Conservation (phyloP, 305 asterid genomes). For the Fraxinus velutina region DNA sequence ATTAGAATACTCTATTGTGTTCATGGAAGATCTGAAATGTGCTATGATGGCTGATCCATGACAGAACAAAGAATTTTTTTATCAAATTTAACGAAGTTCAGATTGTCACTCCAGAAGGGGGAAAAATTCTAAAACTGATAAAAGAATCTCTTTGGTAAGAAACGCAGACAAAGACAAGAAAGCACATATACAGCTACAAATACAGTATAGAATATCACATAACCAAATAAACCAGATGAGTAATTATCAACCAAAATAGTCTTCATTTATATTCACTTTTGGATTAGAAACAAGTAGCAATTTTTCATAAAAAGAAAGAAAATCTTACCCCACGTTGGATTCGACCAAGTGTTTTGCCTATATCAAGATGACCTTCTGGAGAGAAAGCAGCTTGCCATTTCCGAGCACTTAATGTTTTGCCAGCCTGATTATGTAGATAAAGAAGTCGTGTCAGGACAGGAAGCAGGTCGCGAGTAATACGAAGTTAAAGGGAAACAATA, state of each 20-base stretch:
- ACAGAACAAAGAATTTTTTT: background rate
- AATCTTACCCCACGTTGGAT: constrained; percentile 79
- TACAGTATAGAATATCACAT: background rate
- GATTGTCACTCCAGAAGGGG: background rate
- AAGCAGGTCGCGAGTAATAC: background rate
- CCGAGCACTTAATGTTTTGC: constrained; percentile 74
- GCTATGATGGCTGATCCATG: background rate
- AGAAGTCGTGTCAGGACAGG: constrained; percentile 9
- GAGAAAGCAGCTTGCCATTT: constrained; percentile 82
- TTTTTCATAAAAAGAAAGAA: constrained; percentile 19
- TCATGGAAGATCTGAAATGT: constrained; percentile 10
- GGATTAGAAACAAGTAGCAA: constrained; percentile 19
- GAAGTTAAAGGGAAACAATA: constrained; percentile 6
- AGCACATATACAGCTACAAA: background rate
- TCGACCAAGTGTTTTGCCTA: constrained; percentile 72
- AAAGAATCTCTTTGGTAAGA: background rate
- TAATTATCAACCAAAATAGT: background rate
- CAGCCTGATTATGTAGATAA: constrained; percentile 50
- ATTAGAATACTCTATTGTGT: background rate
- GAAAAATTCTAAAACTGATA: constrained; percentile 4
- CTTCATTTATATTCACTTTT: background rate
- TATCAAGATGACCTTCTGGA: constrained; percentile 72
- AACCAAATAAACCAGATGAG: constrained; percentile 11
- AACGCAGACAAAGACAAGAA: constrained; percentile 20
- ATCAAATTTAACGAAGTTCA: background rate